Evolutionary conservation across 495 filamentous ascomycete species (phyloP).

Genomic region (Xylaria flabelliformis): DNA sequence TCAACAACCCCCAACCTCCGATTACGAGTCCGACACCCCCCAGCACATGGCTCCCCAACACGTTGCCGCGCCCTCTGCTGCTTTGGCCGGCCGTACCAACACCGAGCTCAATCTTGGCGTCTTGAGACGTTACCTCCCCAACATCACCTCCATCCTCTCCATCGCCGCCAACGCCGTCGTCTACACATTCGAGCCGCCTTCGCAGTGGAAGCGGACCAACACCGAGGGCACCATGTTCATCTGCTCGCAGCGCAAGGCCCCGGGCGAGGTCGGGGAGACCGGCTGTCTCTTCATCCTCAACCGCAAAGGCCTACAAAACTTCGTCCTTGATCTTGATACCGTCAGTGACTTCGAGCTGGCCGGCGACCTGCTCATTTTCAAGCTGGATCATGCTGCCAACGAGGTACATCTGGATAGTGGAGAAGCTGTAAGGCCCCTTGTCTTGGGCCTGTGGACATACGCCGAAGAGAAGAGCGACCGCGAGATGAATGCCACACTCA

Average conservation of each 20-base stretch:
- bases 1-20: conserved; percentile 49
- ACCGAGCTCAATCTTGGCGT: conserved; percentile 83
- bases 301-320: conserved; percentile 52
- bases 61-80: conserved; percentile 27
- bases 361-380: conserved; percentile 50
- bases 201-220: conserved; percentile 77
- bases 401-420: conserved; percentile 36
- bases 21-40: conserved; percentile 76
- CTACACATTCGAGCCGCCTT: conserved; percentile 70
- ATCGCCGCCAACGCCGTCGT: conserved; percentile 81
- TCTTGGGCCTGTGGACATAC: conserved; percentile 56
- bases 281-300: conserved; percentile 55
- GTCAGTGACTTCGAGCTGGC: conserved; percentile 52
- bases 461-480: conserved; percentile 43
- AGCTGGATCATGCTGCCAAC: conserved; percentile 42
- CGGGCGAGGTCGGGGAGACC: conserved; percentile 26
- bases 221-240: conserved; percentile 86
- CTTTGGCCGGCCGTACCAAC: conserved; percentile 67
- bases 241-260: conserved; percentile 62
- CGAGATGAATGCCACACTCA: conserved; percentile 41
- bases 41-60: conserved; percentile 38
- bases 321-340: conserved; percentile 47
- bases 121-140: conserved; percentile 74
- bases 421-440: conserved; percentile 40
- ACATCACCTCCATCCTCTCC: conserved; percentile 68